Conservation (phyloP, 2,329 filamentous ascomycete genomes). For the Tolypocladium cylindrosporum region DNA sequence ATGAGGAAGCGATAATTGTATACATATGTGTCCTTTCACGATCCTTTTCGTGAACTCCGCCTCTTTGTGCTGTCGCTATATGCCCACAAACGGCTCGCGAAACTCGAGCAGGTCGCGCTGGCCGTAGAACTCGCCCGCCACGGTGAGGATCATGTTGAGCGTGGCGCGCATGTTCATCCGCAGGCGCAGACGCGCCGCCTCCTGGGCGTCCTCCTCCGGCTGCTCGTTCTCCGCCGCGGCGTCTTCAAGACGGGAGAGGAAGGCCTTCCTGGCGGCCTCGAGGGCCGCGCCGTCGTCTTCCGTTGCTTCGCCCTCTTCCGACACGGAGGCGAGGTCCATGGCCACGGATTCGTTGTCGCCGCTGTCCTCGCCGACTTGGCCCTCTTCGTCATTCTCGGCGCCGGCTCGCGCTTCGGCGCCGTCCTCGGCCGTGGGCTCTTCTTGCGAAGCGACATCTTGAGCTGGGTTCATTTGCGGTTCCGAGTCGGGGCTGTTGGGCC, state of each 20-base stretch:
- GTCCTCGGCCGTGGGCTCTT: constrained; percentile 4
- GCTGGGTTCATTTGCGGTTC: not conserved
- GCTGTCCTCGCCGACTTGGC: not conserved
- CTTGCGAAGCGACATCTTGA: not conserved
- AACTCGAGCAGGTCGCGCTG: constrained; percentile 77
- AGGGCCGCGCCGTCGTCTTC: constrained; percentile 27
- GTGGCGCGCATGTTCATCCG: constrained; percentile 54
- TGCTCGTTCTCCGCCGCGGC: constrained; percentile 14
- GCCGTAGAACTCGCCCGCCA: constrained; percentile 81
- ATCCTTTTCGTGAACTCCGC: not conserved
- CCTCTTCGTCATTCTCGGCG: constrained; percentile 7
- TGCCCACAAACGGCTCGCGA: constrained; percentile 48
- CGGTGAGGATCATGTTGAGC: constrained; percentile 82
- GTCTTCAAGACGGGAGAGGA: constrained; percentile 34
- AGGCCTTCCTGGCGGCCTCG: constrained; percentile 35
- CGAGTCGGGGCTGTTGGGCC: not conserved
- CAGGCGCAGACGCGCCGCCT: constrained; percentile 20
- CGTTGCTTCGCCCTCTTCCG: constrained; percentile 26
- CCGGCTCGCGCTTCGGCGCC: constrained; percentile 10
- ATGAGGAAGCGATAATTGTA: not conserved
- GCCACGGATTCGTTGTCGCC: constrained; percentile 22
- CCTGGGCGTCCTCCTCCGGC: constrained; percentile 14
- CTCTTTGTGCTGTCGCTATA: constrained; percentile 16
- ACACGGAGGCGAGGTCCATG: constrained; percentile 31
- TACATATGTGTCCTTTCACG: not conserved